Conservation (phyloP, 2,329 filamentous ascomycete genomes). For the Dactylellina sp. region DNA sequence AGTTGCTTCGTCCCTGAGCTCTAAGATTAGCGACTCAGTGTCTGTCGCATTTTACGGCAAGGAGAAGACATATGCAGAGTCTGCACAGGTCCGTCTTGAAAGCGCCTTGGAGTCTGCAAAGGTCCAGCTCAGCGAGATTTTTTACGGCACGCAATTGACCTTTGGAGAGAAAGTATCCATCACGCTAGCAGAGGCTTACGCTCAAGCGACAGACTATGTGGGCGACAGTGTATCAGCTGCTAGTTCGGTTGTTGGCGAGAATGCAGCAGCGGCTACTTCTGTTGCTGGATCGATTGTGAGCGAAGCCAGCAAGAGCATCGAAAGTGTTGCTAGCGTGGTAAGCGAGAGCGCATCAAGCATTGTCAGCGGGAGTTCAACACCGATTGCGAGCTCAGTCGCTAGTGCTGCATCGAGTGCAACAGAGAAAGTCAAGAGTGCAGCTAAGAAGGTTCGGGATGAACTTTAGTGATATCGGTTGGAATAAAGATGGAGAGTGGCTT, state of each 20-base stretch:
- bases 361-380: slow-evolving; percentile 41
- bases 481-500: slow-evolving; percentile 2
- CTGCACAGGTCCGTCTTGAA: slow-evolving; percentile 38
- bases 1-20: slow-evolving; percentile 44
- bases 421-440: slow-evolving; percentile 61
- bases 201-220: slow-evolving; percentile 44
- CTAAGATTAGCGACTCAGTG: slow-evolving; percentile 38
- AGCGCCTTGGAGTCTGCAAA: slow-evolving; percentile 57
- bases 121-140: slow-evolving; percentile 56
- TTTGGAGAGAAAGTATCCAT: slow-evolving; percentile 55
- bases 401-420: slow-evolving; percentile 63
- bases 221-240: slow-evolving; percentile 22
- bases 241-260: slow-evolving; percentile 33
- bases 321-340: slow-evolving; percentile 40
- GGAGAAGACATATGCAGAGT: slow-evolving; percentile 45
- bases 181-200: slow-evolving; percentile 44
- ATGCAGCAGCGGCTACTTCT: slow-evolving; percentile 37
- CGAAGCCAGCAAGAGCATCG: slow-evolving; percentile 43
- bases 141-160: slow-evolving; percentile 52
- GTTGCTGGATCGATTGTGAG: slow-evolving; percentile 34
- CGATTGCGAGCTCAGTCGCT: slow-evolving; percentile 54
- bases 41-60: slow-evolving; percentile 46
- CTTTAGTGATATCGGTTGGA: slow-evolving; percentile 56
- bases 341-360: slow-evolving; percentile 48
- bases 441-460: slow-evolving; percentile 58